Evolutionary conservation across 2,329 filamentous ascomycete species (phyloP).

Genomic region (Apiospora pterosperma): DNA sequence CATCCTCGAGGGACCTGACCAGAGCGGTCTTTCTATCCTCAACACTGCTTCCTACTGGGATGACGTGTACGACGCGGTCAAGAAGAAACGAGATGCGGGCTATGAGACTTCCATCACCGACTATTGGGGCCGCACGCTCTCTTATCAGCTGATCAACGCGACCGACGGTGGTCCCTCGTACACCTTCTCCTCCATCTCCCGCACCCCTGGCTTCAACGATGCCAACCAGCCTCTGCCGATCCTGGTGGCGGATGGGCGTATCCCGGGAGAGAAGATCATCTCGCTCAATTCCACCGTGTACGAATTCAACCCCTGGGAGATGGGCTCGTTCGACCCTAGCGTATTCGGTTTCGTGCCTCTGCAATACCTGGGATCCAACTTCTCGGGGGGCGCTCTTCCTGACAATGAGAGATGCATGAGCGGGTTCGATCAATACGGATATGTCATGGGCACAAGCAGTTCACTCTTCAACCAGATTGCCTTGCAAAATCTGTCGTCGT

Average conservation of each 20-base stretch:
- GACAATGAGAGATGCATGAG: constrained; percentile 60
- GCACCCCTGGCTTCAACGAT: constrained; percentile 57
- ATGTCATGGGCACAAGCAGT: constrained; percentile 80
- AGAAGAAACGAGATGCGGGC: constrained; percentile 58
- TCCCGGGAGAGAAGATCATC: constrained; percentile 58
- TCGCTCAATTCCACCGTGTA: constrained; percentile 71
- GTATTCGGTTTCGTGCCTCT: constrained; percentile 69
- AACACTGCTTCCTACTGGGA: constrained; percentile 53
- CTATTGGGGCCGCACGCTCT: constrained; percentile 69
- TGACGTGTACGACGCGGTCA: constrained; percentile 55
- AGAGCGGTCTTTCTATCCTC: constrained; percentile 21
- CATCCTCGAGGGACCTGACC: constrained; percentile 31
- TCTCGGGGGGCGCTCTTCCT: constrained; percentile 58
- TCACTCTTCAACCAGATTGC: constrained; percentile 81
- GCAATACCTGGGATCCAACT: constrained; percentile 70
- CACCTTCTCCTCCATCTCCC: constrained; percentile 71
- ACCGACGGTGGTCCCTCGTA: constrained; percentile 63
- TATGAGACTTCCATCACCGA: constrained; percentile 68
- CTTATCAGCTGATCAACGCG: constrained; percentile 69
- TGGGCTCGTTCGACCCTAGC: constrained; percentile 73
- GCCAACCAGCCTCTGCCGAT: constrained; percentile 70
- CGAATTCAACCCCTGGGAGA: constrained; percentile 77
- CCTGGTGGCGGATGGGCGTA: constrained; percentile 65
- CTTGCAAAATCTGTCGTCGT: constrained; percentile 54
- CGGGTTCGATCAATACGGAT: constrained; percentile 81